Evolutionary conservation across 2,329 filamentous ascomycete species (phyloP), one percentile per base, ranked within the genome.

Genomic region (Phialophora chinensis): DNA sequence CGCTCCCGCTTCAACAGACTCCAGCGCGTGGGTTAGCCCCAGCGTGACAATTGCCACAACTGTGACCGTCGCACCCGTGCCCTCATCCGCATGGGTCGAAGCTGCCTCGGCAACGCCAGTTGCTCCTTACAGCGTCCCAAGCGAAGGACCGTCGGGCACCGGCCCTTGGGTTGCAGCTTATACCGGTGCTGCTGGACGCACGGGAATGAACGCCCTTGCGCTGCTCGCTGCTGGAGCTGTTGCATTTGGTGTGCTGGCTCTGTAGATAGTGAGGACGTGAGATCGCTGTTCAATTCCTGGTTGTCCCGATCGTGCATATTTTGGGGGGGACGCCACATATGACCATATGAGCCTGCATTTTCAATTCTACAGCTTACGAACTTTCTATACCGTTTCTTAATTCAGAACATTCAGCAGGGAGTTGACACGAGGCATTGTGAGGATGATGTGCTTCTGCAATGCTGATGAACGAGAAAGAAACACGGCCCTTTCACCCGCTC

Each of bases 111-210:
- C 25, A 8, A 38, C 38, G 14, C 35, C 49, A 31, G 59, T 61
- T 2, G 59, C 59, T 27, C 29, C 59, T 12, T 10, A 17, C 12
- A 59, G 56, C 35, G 12, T 44, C 35, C n/a, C 35, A 27, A 53
- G 27, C 44, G 42, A 38, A 7, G 38, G 38, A n/a, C 17, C 14
- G 11, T 35, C 56, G 6, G 44, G 56, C 60, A 66, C 65, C 23
- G 31, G 47, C n/a, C 35, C 63, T 1, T 63, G 52, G 57, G 61
- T 65, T 8, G 67, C 68, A 3, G 65, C 62, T 14, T 70, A 63
- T 53, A 70, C 66, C n/a, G 68, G 68, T 12, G 65, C 63, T 29
- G 68, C 68, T 4, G 60, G 60, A 31, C 60, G 60, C n/a, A 62
- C n/a, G 31, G 53, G 50, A 27, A 27, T 63, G 52, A 66, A 61